A percentile compares a stretch with the other conserved stretches of the same genome.
Conservation (phyloP, 2,329 filamentous ascomycete genomes). For the Paraconiothyrium brasiliense region DNA sequence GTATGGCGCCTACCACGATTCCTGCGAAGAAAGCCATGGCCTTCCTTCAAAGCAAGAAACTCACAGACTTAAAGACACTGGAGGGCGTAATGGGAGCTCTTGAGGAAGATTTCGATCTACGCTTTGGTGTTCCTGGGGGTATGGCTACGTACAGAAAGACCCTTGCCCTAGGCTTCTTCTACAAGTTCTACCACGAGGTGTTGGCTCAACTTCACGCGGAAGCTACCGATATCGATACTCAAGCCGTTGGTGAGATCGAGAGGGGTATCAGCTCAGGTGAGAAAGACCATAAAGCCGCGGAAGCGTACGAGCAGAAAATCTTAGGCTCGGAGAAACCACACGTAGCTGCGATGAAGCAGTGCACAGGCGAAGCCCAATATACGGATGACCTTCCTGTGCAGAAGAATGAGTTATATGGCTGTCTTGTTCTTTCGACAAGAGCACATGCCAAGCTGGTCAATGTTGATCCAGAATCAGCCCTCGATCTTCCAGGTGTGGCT, state of each 20-base stretch:
- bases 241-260: conserved; percentile 86
- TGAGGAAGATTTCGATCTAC: conserved; percentile 87
- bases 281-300: conserved; percentile 78
- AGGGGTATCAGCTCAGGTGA: conserved; percentile 80
- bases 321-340: conserved; percentile 88
- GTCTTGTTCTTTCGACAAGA: conserved; percentile 86
- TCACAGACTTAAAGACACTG: conserved; percentile 82
- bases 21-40: conserved; percentile 80
- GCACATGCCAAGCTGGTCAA: conserved; percentile 85
- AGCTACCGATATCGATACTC: conserved; percentile 67
- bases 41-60: conserved; percentile 79
- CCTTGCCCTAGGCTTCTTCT: conserved; percentile 92
- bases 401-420: conserved; percentile 89
- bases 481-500: conserved; percentile 86
- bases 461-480: conserved; percentile 77
- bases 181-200: conserved; percentile 94
- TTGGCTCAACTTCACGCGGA: conserved; percentile 69
- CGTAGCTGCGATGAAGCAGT: conserved; percentile 91
- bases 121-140: conserved; percentile 90
- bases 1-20: conserved; percentile 94
- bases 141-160: conserved; percentile 98
- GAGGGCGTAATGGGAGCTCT: conserved; percentile 90
- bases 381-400: conserved; percentile 91
- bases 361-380: conserved; percentile 93
- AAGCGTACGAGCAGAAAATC: conserved; percentile 81